Base-by-base conservation (phyloP, 1,284 basidiomycete genomes). In the Puccinia novopanici region DNA sequence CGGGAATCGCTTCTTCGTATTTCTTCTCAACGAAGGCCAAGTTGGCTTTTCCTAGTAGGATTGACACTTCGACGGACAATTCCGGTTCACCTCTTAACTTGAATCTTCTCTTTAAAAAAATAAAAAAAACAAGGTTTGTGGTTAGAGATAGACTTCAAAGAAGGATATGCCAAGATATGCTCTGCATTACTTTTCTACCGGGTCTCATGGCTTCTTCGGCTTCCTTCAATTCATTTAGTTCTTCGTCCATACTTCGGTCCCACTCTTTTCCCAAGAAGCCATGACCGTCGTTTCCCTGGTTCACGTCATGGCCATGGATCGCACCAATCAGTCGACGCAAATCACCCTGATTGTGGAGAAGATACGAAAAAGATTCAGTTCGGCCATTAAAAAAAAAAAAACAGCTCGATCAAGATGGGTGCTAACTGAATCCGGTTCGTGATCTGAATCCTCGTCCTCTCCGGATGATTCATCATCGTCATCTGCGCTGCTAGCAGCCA, bases 11-110 rank as follows among this genome's bases (percentile, higher is more conserved):
- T 82, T 91, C 89, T 0, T 88, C 87, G 24, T 91, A 87, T 81
- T 93, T 87, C 73, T 88, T 89, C 83, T 92, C 90, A 72, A 95
- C 90, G 85, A 93, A 98, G 0, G 92, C 92, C 83, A 93, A 90
- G 85, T 96, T 97, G 37, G 93, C 96, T 81, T 92, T 90, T 22
- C 93, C 93, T 61, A 98, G 89, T 6, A 95, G 87, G 0, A 89
- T 88, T 80, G 90, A 89, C 22, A 96, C 93, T 86, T 98, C 92
- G 73, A 91, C 90, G 0, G 93, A 93, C 22, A 95, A 88, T 0
- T 88, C 87, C 24, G 92, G 91, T 40, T 88, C 87, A 34, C 85
- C 82, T 76, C 84, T 83, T 76, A 87, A 86, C 81, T 88, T 84
- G 13, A 87, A 84, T 82, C 87, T 84, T 86, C 87, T 57, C 81